A percentile compares a stretch with the other conserved stretches of the same genome.
Evolutionary conservation across 805 yeast genomes (phyloP).

Genomic region (Wickerhamiella galacta): DNA sequence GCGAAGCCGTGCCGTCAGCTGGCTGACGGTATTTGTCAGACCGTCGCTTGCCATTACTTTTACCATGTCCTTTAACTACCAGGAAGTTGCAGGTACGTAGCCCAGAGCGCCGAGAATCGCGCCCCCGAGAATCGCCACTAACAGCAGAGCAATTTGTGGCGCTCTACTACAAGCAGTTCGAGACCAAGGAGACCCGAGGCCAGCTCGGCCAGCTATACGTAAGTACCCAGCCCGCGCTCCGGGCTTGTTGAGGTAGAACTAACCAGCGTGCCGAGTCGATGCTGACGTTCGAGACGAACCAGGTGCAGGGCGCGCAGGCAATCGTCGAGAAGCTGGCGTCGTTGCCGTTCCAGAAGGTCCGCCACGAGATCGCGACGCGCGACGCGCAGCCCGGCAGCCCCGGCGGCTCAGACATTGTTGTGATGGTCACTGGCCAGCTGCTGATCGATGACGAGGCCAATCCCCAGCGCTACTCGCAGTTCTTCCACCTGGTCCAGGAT

Average conservation of each 20-base stretch:
- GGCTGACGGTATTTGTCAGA: not conserved
- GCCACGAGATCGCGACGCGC: constrained; percentile 82
- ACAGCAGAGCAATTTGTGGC: constrained; percentile 57
- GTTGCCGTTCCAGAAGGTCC: constrained; percentile 83
- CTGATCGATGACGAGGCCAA: constrained; percentile 86
- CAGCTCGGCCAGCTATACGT: constrained; percentile 82
- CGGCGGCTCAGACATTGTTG: constrained; percentile 71
- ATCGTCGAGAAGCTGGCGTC: constrained; percentile 84
- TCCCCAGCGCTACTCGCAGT: constrained; percentile 93
- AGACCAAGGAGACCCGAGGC: constrained; percentile 76
- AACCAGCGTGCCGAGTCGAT: constrained; percentile 75
- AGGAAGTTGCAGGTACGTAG: not conserved
- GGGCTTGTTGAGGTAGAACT: not conserved
- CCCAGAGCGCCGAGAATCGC: too few species aligned
- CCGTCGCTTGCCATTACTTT: not conserved
- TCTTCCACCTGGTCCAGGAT: constrained; percentile 91
- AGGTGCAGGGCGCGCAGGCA: constrained; percentile 83
- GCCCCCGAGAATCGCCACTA: too few species aligned
- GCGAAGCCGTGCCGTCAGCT: too few species aligned
- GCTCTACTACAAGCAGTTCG: constrained; percentile 91
- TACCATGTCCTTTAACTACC: not conserved
- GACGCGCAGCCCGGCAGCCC: constrained; percentile 98
- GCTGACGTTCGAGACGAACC: constrained; percentile 92
- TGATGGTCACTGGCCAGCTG: constrained; percentile 94
- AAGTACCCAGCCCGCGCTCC: constrained; percentile 6